Base-by-base conservation (phyloP, 176 grass and related monocot genomes). In the Carex scoparia region DNA sequence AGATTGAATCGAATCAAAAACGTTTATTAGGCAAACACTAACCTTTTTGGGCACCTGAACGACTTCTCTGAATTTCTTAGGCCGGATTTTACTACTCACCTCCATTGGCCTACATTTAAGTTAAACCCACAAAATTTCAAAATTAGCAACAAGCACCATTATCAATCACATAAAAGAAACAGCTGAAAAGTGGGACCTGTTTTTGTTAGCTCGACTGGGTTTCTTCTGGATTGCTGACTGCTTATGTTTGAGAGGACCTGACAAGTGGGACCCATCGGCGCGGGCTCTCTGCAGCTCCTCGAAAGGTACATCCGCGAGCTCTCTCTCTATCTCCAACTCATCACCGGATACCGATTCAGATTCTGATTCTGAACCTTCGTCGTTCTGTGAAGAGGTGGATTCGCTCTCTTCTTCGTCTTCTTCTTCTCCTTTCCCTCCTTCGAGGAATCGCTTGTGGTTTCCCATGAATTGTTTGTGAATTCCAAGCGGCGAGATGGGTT, bases 1-100 rank as follows among this genome's bases (percentile, higher is more conserved):
- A 66, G 28, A 67, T n/a, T 13, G 11, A 12, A 46, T 8, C 16
- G 13, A 44, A 58, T 9, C 27, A 67, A 82, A 31, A 4, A 65
- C 51, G 19, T 18, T 65, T 38, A 28, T 65, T 19, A 65, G 10
- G 18, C 38, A 44, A 74, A 72, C 80, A 27, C 84, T 75, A 8
- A 95, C 93, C 93, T 95, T 99, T 89, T 92, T 95, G 1, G 96
- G 93, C 69, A 84, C 87, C 88, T 95, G 93, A 15, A 99, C 88
- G 10, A 99, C 90, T 85, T 99, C 93, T 62, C 87, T 94, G 63
- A 94, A 73, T 51, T 86, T 92, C 33, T 88, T 86, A 4, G 90
- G 89, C 1, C 85, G 84, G 58, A 95, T 86, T 63, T 99, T 99
- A 16, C 85, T 92, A 83, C 96, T 99, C 33, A 94, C 88, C 88